phyloP scores from a whole-genome alignment of 768 basidiomycete species.

The Collybia sordida region DNA sequence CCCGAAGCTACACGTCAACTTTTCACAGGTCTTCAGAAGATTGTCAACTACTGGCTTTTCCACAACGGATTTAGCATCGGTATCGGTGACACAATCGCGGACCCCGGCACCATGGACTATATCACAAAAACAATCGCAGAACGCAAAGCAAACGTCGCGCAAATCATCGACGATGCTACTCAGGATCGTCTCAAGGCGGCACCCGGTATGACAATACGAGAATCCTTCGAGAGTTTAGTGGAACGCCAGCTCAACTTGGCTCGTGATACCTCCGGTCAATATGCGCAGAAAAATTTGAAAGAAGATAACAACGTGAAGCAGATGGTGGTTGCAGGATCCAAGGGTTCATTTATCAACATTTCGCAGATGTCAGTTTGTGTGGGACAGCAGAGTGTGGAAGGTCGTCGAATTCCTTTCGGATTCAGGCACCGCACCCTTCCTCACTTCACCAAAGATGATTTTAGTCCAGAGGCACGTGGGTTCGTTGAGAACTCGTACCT shows the following conservation, averaged over 20 bases:
- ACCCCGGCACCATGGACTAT: constrained; percentile 79
- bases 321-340: constrained; percentile 99
- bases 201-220: constrained; percentile 99
- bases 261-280: constrained; percentile 93
- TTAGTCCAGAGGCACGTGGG: constrained; percentile 95
- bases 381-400: constrained; percentile 97
- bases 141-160: constrained; percentile 76
- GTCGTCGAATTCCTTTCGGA: constrained; percentile 96
- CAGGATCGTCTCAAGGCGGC: constrained; percentile 85
- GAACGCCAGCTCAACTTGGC: constrained; percentile 91
- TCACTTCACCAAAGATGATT: constrained; percentile 98
- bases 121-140: constrained; percentile 83
- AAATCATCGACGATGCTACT: constrained; percentile 79
- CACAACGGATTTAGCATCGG: constrained; percentile 99
- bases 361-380: constrained; percentile 99
- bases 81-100: constrained; percentile 98
- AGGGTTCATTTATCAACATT: constrained; percentile 99
- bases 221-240: constrained; percentile 94
- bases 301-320: constrained; percentile 99
- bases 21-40: constrained; percentile 91
- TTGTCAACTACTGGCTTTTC: constrained; percentile 98
- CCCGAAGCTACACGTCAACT: constrained; percentile 87
- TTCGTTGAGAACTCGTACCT: constrained; percentile 99
- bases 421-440: constrained; percentile 96
- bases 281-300: constrained; percentile 96